Evolutionary conservation across 2,329 filamentous ascomycete species (phyloP), one percentile per base, ranked within the genome.

Genomic region (Pseudocercospora musae): DNA sequence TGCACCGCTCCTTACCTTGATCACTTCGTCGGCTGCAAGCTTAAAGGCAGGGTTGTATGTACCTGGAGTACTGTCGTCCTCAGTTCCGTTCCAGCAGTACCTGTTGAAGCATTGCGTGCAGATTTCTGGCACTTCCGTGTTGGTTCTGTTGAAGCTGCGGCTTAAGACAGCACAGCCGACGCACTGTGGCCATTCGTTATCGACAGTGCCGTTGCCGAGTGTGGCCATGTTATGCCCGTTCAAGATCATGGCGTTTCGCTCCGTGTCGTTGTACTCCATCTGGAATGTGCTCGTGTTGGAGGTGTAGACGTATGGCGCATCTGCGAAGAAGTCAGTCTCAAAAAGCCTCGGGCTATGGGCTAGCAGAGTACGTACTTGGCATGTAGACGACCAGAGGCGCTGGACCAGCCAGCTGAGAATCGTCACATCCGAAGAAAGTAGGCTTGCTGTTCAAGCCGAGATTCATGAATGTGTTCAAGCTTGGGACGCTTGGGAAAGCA

Each of bases 51-150:
- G 73, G 18, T 63, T 61, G 48, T 73, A 74, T 49, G 58, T 62
- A 1, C 55, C 59, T 10, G 71, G 69, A 42, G 62, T 40, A 4
- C 59, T 64, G 11, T 60, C 63, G 57, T 83, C 78, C 6, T 78
- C 62, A 0, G 85, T 90, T n/a, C 95, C 95, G 74, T 97, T 85
- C 95, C 95, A 99, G 84, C 95, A 99, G 79, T 97, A 97, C 20
- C 80, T 77, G 11, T 80, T 68, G 76, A 97, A 98, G 79, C 95
- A 99, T 55, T 82, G 72, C 48, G 78, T 81, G 79, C 95, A 99
- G 9, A 85, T 86, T 0, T 84, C 81, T 0, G 94, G 94, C 1
- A 93, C 82, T 0, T 78, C 66, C 0, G 89, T 89, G 18, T 82
- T 81, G 0, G 91, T 94, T 55, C 91, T 84, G 64, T 86, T 81